Evolutionary conservation across 2,329 filamentous ascomycete genomes (phyloP).

Genomic region (Nigrospora oryzae): DNA sequence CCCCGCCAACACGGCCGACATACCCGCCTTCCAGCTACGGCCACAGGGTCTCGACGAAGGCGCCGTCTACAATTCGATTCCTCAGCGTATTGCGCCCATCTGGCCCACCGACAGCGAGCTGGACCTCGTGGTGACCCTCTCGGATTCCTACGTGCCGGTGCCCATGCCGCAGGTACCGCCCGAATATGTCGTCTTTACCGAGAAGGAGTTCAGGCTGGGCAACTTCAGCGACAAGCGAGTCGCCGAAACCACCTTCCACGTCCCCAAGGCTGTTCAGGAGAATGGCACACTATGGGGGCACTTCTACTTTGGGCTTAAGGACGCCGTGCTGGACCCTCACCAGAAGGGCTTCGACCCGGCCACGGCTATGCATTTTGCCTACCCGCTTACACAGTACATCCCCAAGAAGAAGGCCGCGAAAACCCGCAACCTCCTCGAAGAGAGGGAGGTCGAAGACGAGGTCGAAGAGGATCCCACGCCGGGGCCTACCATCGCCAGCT

Average conservation of each 20-base stretch:
- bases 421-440: slow-evolving; percentile 76
- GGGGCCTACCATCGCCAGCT: slow-evolving; percentile 68
- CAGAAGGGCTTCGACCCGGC: slow-evolving; percentile 62
- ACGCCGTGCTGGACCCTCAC: slow-evolving; percentile 67
- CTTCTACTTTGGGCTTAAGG: slow-evolving; percentile 77
- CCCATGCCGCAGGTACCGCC: slow-evolving; percentile 56
- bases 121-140: slow-evolving; percentile 81
- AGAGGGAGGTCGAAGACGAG: slow-evolving; percentile 37
- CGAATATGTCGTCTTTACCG: slow-evolving; percentile 66
- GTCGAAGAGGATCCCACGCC: slow-evolving; percentile 42
- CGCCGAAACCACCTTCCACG: slow-evolving; percentile 66
- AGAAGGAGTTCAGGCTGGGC: slow-evolving; percentile 71
- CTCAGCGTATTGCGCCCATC: slow-evolving; percentile 71
- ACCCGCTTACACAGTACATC: slow-evolving; percentile 82
- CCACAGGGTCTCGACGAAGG: slow-evolving; percentile 52
- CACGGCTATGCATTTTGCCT: slow-evolving; percentile 74
- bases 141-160: slow-evolving; percentile 61
- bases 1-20: slow-evolving; percentile 42
- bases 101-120: slow-evolving; percentile 74
- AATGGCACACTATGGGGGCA: slow-evolving; percentile 95
- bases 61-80: slow-evolving; percentile 55
- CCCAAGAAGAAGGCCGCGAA: slow-evolving; percentile 85
- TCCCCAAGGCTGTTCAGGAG: slow-evolving; percentile 74
- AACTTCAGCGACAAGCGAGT: slow-evolving; percentile 73
- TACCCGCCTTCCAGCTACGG: slow-evolving; percentile 58